Conservation (phyloP, 2,329 filamentous ascomycete species). For the Sporothrix inflata region DNA sequence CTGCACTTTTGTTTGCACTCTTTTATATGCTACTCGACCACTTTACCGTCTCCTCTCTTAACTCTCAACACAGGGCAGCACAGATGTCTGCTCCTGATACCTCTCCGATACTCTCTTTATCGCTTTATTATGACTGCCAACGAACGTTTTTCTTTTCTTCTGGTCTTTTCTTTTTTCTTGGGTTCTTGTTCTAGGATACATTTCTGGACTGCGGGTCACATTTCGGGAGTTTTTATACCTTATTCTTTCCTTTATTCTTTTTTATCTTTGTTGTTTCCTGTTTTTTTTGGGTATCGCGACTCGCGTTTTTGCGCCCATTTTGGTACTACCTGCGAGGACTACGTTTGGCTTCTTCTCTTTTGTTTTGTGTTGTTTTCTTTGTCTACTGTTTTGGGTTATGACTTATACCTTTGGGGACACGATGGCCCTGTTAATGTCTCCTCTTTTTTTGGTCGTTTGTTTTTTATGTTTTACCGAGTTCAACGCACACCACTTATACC, state of each 20-base stretch:
- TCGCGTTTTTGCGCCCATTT: not conserved
- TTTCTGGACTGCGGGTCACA: not conserved
- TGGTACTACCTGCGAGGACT: too few species aligned
- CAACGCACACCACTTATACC: constrained; percentile 12
- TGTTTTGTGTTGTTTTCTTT: too few species aligned
- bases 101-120: too few species aligned
- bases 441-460: not conserved
- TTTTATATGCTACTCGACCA: too few species aligned
- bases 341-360: not conserved
- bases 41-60: too few species aligned
- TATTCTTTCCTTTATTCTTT: constrained; percentile 26
- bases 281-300: not conserved
- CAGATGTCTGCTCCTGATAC: too few species aligned
- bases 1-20: too few species aligned
- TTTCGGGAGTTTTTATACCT: constrained; percentile 25
- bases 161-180: too few species aligned
- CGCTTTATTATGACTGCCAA: not conserved
- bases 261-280: not conserved
- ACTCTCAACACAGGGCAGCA: too few species aligned
- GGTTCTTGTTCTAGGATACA: not conserved
- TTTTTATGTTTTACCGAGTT: not conserved
- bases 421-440: not conserved
- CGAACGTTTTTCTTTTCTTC: too few species aligned
- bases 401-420: not conserved
- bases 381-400: constrained; percentile 4